Conservation (phyloP, 768 basidiomycete species). For the Russula griseocarnosa region DNA sequence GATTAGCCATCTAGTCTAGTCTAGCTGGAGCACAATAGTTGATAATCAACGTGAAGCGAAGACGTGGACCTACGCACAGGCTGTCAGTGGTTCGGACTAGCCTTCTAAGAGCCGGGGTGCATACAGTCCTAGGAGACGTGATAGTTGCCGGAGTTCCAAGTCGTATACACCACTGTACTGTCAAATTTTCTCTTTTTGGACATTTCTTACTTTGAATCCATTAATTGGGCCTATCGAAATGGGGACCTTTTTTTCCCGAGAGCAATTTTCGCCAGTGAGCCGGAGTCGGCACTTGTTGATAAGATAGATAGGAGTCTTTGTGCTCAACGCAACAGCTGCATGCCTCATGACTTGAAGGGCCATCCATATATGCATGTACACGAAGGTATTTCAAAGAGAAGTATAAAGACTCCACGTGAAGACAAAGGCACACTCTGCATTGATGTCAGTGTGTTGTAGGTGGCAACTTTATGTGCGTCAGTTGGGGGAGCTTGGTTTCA, state of each 20-base stretch:
- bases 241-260: not conserved
- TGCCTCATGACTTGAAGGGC: not conserved
- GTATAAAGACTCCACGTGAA: not conserved
- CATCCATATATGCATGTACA: not conserved
- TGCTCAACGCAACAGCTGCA: not conserved
- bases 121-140: not conserved
- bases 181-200: not conserved
- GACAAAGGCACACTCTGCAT: conserved; percentile 1
- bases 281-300: not conserved
- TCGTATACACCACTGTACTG: not conserved
- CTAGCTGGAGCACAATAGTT: no score
- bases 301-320: conserved; percentile 6
- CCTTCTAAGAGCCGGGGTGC: not conserved
- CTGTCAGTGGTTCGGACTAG: no score
- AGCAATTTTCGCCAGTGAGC: conserved; percentile 8
- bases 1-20: not conserved
- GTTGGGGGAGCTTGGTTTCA: not conserved
- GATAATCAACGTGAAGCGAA: not conserved
- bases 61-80: no score
- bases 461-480: conserved; percentile 5
- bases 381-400: not conserved
- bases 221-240: not conserved
- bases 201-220: not conserved
- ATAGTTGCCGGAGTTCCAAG: not conserved
- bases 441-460: not conserved